These are phyloP conservation scores for Naganishia liquefaciens DNA, from an alignment of 1,284 basidiomycete genomes.

Conservation along the genomic window DNA sequence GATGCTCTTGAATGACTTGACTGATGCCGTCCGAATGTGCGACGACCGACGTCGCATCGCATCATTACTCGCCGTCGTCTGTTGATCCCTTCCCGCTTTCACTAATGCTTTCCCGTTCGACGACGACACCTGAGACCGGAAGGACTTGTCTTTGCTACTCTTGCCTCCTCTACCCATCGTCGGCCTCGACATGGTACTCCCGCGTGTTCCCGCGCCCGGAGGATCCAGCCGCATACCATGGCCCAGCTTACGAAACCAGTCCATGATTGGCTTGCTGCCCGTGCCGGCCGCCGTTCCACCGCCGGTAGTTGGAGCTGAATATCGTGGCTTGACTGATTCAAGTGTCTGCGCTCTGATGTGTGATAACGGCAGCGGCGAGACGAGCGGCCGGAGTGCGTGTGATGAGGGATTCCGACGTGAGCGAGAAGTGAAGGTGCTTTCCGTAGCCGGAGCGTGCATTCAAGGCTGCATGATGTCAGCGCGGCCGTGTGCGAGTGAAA, in stretches of 20 bases:
- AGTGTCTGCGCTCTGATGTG: neutral
- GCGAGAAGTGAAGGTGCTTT: conserved; percentile 10
- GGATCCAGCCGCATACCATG: conserved; percentile 35
- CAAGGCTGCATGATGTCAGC: neutral
- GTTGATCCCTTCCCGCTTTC: conserved; percentile 3
- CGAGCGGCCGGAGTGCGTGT: conserved; percentile 17
- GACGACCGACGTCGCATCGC: conserved; percentile 23
- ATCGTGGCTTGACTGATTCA: too few species aligned
- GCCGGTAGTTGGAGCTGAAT: too few species aligned
- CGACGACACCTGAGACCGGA: conserved; percentile 15
- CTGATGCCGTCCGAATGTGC: conserved; percentile 35
- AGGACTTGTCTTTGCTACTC: conserved; percentile 1
- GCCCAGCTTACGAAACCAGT: conserved; percentile 81
- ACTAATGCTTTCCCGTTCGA: neutral
- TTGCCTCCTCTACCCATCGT: neutral
- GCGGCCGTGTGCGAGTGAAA: neutral
- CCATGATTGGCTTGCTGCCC: conserved; percentile 72
- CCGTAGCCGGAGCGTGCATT: conserved; percentile 6
- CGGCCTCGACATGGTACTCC: neutral
- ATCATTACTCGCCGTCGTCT: neutral
- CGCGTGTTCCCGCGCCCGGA: conserved; percentile 33
- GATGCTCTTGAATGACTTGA: conserved; percentile 38
- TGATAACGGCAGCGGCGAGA: conserved; percentile 2
- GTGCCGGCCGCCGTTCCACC: neutral
- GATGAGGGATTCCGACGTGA: conserved; percentile 5